phyloP scores from a whole-genome alignment of 345 rosid genomes.

The Eutrema japonicum region DNA sequence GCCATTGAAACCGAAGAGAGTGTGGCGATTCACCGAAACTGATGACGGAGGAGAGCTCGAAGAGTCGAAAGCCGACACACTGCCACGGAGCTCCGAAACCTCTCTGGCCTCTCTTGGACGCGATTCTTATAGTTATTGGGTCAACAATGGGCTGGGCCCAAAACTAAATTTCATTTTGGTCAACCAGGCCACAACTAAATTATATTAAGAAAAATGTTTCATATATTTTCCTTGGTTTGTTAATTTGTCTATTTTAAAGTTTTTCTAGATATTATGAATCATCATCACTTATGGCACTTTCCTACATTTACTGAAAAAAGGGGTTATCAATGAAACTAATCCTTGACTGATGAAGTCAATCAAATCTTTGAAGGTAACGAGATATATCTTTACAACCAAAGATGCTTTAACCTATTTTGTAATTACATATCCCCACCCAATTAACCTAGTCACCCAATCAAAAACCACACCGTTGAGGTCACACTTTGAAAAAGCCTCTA shows the following conservation, averaged over 20 bases:
- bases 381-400: slow-evolving; percentile 30
- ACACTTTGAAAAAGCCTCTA: slow-evolving; percentile 1
- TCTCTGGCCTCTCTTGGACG: background rate
- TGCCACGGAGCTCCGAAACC: slow-evolving; percentile 32
- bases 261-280: background rate
- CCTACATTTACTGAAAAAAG: too few relatives aligned
- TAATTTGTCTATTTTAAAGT: background rate
- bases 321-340: background rate
- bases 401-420: slow-evolving; percentile 33
- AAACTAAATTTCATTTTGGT: background rate
- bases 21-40: slow-evolving; percentile 31
- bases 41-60: slow-evolving; percentile 38
- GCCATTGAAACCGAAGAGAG: slow-evolving; percentile 52
- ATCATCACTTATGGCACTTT: background rate
- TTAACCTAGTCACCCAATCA: slow-evolving; percentile 39
- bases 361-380: slow-evolving; percentile 17
- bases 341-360: slow-evolving; percentile 2
- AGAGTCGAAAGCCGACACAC: slow-evolving; percentile 25
- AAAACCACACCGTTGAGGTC: slow-evolving; percentile 17
- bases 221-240: background rate
- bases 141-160: slow-evolving; percentile 31
- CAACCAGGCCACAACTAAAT: too few relatives aligned
- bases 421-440: slow-evolving; percentile 34
- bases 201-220: background rate
- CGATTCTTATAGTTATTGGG: slow-evolving; percentile 28